Conservation (phyloP, 371 early-diverging fungal species). For the Racocetra persica region DNA sequence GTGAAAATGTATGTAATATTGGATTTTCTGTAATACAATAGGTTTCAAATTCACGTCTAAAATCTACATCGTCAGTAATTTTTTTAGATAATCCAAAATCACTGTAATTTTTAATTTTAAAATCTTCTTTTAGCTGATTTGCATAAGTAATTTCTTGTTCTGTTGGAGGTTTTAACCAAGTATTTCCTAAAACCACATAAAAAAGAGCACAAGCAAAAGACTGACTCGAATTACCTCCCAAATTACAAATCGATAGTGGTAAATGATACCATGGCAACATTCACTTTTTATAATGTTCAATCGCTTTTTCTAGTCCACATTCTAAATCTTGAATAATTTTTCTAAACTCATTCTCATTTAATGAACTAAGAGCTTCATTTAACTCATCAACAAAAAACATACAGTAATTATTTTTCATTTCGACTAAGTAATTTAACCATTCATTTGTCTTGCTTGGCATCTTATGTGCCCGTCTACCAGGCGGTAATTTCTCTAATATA, state of each 20-base stretch:
- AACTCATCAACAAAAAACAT: not conserved
- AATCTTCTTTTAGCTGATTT: too few species aligned
- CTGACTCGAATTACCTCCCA: not conserved
- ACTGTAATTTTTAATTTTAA: too few species aligned
- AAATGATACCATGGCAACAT: not conserved
- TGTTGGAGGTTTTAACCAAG: too few species aligned
- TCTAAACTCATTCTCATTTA: not conserved
- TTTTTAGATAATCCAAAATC: too few species aligned
- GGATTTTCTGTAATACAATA: not conserved
- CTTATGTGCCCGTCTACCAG: not conserved
- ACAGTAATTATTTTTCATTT: not conserved
- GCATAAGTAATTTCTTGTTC: too few species aligned
- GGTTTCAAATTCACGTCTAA: too few species aligned
- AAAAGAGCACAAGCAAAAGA: not conserved
- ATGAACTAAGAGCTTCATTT: not conserved
- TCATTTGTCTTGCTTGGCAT: not conserved
- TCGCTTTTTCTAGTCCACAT: not conserved
- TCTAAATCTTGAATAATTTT: not conserved
- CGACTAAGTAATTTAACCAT: not conserved
- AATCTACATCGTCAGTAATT: too few species aligned
- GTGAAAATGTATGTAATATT: not conserved
- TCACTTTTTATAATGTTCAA: constrained; percentile 12
- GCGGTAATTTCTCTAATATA: not conserved
- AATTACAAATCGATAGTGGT: not conserved
- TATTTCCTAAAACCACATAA: too few species aligned